These are phyloP conservation scores for Rhizoclosmatium globosum DNA, from an alignment of 192 early-diverging fungal species.

Conservation along the genomic window DNA sequence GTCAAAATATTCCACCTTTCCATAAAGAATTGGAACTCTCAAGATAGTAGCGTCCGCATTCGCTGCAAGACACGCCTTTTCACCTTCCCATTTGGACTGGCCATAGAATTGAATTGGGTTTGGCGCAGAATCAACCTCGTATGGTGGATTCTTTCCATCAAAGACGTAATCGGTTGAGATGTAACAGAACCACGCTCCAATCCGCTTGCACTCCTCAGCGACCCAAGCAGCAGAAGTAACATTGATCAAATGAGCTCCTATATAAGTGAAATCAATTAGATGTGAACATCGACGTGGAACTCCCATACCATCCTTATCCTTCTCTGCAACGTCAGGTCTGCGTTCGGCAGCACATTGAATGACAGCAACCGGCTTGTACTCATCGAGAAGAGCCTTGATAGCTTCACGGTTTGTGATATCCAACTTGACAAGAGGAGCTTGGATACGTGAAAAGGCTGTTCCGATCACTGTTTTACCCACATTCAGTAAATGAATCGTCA, in stretches of 20 bases:
- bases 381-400: constrained; percentile 60
- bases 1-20: constrained; percentile 64
- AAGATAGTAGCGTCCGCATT: constrained; percentile 72
- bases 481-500: background rate
- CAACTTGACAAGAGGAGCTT: constrained; percentile 62
- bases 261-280: background rate
- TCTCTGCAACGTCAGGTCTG: constrained; percentile 81
- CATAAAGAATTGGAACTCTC: constrained; percentile 84
- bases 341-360: constrained; percentile 90
- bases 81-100: constrained; percentile 79
- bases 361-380: constrained; percentile 69
- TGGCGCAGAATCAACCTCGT: constrained; percentile 69
- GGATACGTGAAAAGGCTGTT: constrained; percentile 69
- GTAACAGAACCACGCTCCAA: constrained; percentile 74
- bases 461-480: constrained; percentile 63
- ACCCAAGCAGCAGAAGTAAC: constrained; percentile 66
- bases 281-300: constrained; percentile 26
- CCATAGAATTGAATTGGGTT: constrained; percentile 90
- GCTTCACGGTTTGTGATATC: constrained; percentile 69
- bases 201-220: constrained; percentile 56
- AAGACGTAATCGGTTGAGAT: constrained; percentile 95
- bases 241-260: constrained; percentile 64
- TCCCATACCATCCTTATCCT: constrained; percentile 61
- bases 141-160: constrained; percentile 84
- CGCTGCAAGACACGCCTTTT: constrained; percentile 62